phyloP scores from a whole-genome alignment of 176 grass and related monocot genomes.

The Raddia distichophylla region DNA sequence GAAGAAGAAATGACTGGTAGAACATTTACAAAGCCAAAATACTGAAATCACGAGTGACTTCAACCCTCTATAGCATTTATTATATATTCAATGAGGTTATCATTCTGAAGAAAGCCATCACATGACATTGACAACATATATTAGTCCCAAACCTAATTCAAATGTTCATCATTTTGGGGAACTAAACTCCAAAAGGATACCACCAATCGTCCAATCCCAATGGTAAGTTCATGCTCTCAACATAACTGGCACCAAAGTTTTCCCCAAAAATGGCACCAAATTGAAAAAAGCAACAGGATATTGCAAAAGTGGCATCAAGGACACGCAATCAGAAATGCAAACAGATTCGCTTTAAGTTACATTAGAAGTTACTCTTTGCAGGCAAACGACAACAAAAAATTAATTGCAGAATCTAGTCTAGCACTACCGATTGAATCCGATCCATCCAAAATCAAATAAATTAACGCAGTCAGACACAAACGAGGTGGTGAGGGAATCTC shows the following conservation, averaged over 20 bases:
- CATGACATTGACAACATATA: neutral
- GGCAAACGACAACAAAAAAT: neutral
- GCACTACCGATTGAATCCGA: slow-evolving; percentile 9
- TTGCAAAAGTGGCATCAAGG: neutral
- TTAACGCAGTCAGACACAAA: slow-evolving; percentile 2
- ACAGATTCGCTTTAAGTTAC: neutral
- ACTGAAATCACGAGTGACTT: neutral
- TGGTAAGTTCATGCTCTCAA: neutral
- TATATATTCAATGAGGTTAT: neutral
- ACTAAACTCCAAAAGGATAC: neutral
- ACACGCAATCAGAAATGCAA: neutral
- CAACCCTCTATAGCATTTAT: neutral
- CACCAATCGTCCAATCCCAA: neutral
- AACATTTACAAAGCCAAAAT: neutral
- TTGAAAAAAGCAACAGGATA: neutral
- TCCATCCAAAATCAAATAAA: slow-evolving; percentile 17
- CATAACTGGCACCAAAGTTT: no score
- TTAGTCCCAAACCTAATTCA: neutral
- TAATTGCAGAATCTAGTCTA: neutral
- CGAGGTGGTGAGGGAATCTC: slow-evolving; percentile 25
- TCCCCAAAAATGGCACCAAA: neutral
- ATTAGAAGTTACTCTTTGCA: neutral
- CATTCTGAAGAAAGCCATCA: neutral
- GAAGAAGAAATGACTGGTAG: neutral
- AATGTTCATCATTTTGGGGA: neutral